Evolutionary conservation across 2,329 filamentous ascomycete species (phyloP).

Genomic region (Nigrograna mackinnonii): DNA sequence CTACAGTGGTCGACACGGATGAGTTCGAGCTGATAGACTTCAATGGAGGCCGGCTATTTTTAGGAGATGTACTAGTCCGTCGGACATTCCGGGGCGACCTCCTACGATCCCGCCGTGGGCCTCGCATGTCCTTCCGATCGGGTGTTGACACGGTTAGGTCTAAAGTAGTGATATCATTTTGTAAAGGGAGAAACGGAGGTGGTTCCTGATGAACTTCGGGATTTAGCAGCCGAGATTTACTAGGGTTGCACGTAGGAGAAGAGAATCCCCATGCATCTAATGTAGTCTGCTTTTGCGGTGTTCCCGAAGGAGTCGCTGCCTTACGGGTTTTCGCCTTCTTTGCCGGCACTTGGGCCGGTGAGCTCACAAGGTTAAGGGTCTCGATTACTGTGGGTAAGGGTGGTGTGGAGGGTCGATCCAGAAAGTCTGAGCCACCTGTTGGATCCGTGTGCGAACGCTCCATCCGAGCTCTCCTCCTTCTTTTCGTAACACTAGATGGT

Average conservation of each 20-base stretch:
- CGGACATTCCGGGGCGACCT: no score
- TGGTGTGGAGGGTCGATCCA: slow-evolving; percentile 21
- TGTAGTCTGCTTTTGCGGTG: slow-evolving; percentile 31
- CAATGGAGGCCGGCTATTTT: no score
- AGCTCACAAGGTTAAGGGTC: slow-evolving; percentile 28
- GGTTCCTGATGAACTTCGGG: no score
- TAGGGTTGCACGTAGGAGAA: slow-evolving; percentile 23
- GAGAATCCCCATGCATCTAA: slow-evolving; percentile 36
- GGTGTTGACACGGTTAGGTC: no score
- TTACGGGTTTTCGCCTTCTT: slow-evolving; percentile 25
- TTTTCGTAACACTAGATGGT: slow-evolving; percentile 33
- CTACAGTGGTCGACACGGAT: no score
- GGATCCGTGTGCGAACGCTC: slow-evolving; percentile 38
- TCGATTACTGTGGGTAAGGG: slow-evolving; percentile 23
- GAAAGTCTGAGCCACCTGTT: slow-evolving; percentile 8
- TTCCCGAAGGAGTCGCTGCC: slow-evolving; percentile 11
- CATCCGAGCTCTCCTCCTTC: slow-evolving; percentile 32
- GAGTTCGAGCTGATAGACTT: no score
- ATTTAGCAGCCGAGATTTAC: slow-evolving; percentile 13
- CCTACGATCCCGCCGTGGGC: no score
- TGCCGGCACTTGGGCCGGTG: slow-evolving; percentile 18
- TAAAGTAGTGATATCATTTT: no score
- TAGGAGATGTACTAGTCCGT: no score
- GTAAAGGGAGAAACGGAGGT: no score
- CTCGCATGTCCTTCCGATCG: no score